Conservation (phyloP, 2,329 filamentous ascomycete genomes). For the Purpureocillium lavendulum region DNA sequence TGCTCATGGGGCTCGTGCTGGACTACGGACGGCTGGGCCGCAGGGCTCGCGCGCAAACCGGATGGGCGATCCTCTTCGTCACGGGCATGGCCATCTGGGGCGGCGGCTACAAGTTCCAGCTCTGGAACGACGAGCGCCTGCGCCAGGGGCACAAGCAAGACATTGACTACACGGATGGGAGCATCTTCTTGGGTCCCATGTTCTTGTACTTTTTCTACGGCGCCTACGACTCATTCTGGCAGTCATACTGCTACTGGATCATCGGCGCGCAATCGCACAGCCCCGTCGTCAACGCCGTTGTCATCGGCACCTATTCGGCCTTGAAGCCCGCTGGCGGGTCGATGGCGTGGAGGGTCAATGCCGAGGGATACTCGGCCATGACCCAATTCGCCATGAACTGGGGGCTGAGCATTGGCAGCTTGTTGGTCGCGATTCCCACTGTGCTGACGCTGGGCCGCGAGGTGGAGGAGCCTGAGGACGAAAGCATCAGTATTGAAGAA, state of each 20-base stretch:
- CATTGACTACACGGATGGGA: conserved; percentile 35
- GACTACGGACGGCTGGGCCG: conserved; percentile 31
- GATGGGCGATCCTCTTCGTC: conserved; percentile 35
- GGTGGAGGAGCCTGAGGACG: conserved; percentile 8
- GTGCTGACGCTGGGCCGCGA: conserved; percentile 25
- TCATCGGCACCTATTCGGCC: conserved; percentile 36
- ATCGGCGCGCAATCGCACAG: conserved; percentile 34
- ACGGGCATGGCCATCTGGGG: conserved; percentile 45
- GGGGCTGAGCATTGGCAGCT: conserved; percentile 32
- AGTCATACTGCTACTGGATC: conserved; percentile 54
- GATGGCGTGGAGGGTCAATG: conserved; percentile 35
- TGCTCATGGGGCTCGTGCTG: conserved; percentile 34
- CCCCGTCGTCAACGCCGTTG: conserved; percentile 26
- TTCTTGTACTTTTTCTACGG: conserved; percentile 65
- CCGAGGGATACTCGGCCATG: conserved; percentile 23
- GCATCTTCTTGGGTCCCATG: conserved; percentile 50
- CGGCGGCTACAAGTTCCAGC: conserved; percentile 56
- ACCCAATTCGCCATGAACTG: conserved; percentile 34
- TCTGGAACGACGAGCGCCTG: conserved; percentile 35
- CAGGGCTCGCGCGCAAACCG: conserved; percentile 30
- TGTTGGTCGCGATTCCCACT: conserved; percentile 30
- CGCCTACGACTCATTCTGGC: conserved; percentile 58
- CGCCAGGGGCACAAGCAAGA: conserved; percentile 29
- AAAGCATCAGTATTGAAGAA: too few relatives aligned
- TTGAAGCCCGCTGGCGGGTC: conserved; percentile 32